A percentile compares a stretch with the other conserved stretches of the same genome.
Conservation (phyloP, 176 grass and related monocot genomes). For the Areca catechu region DNA sequence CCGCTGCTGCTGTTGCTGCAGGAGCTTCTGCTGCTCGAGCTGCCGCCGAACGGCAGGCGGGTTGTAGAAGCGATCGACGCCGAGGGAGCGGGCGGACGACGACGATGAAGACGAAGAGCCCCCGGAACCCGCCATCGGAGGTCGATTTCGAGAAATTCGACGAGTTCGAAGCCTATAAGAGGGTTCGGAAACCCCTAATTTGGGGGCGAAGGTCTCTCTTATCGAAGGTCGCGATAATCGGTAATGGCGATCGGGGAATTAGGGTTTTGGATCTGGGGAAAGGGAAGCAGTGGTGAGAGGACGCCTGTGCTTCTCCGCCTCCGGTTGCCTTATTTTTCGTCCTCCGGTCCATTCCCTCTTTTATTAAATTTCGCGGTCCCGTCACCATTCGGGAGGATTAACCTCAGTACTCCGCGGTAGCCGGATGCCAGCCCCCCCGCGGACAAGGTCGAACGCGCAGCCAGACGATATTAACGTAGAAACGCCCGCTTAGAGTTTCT, state of each 20-base stretch:
- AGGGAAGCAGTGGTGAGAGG: not conserved
- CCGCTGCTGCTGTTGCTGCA: constrained; percentile 21
- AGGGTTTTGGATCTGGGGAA: constrained; percentile 47
- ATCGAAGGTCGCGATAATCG: not conserved
- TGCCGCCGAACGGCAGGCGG: constrained; percentile 49
- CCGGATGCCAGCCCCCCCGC: too few relatives aligned
- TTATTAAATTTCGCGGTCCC: too few relatives aligned
- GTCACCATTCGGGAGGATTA: too few relatives aligned
- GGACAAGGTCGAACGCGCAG: too few relatives aligned
- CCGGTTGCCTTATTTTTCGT: not conserved
- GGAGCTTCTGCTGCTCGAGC: constrained; percentile 25
- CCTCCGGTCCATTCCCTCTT: too few relatives aligned
- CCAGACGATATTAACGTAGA: too few relatives aligned
- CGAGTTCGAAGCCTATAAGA: not conserved
- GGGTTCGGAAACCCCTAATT: constrained; percentile 16
- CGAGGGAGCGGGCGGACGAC: constrained; percentile 18
- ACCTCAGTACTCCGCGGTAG: too few relatives aligned
- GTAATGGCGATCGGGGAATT: constrained; percentile 32
- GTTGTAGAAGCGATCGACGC: constrained; percentile 49
- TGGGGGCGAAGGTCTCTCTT: not conserved
- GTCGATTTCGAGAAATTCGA: not conserved
- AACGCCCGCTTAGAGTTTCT: too few relatives aligned
- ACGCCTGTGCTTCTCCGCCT: constrained; percentile 36
- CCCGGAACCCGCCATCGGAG: constrained; percentile 26
- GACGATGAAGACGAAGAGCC: constrained; percentile 24